A percentile compares a stretch with the other conserved stretches of the same genome.
These are phyloP conservation scores for Suillus tomentosus DNA, from an alignment of 768 basidiomycete species.

Conservation along the genomic window DNA sequence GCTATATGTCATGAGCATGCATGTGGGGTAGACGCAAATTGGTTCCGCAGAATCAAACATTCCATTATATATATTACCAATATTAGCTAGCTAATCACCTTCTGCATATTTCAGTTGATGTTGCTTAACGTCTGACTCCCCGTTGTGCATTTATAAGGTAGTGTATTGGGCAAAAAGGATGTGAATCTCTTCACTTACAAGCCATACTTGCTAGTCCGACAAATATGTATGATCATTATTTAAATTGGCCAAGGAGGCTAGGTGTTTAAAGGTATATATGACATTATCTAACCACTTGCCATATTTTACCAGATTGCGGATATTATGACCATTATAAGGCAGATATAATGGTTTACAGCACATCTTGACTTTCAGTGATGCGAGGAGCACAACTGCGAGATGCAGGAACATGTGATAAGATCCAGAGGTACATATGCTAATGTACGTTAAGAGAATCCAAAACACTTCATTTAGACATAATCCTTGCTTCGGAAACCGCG, in stretches of 20 bases:
- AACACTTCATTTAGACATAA: no score
- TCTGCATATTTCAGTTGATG: no score
- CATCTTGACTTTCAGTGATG: background rate
- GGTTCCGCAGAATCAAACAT: no score
- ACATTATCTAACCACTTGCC: background rate
- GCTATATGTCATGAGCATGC: no score
- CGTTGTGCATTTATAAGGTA: background rate
- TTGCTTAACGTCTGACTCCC: background rate
- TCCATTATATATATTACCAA: no score
- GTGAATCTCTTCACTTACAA: background rate
- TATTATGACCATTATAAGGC: background rate
- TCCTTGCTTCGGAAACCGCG: no score
- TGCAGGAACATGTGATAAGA: no score
- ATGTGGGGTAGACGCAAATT: no score
- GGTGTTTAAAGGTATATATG: background rate
- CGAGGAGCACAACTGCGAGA: no score
- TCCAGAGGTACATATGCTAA: no score
- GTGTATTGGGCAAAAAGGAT: background rate
- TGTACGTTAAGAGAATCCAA: no score
- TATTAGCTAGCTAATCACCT: no score
- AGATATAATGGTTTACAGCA: background rate
- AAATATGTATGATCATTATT: background rate
- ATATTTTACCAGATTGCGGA: background rate
- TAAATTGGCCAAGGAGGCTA: background rate
- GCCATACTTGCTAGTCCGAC: background rate